Base-by-base conservation (phyloP, 2,329 filamentous ascomycete species). In the Dothiorella sarmentorum region DNA sequence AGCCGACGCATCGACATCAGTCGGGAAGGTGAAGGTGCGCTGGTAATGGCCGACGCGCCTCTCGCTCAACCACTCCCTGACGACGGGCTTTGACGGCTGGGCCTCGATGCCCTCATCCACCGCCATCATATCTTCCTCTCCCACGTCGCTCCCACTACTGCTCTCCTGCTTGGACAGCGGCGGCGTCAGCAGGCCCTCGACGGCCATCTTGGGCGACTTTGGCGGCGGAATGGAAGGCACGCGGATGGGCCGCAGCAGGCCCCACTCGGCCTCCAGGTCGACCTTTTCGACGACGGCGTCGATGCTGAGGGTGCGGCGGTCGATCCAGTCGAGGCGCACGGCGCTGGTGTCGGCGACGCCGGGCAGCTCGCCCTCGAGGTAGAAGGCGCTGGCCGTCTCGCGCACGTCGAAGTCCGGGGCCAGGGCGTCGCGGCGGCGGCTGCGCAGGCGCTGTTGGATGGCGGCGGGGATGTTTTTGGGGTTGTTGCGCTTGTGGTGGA, bases 101-200 rank as follows among this genome's bases (percentile, higher is more conserved):
- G 43, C 55, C 31, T 58, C 55, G 17, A 58, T 27, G 6, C 22
- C 24, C 66, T 67, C 66, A 64, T 66, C 27, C 29, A 60, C 31
- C 61, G 20, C 24, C 52, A 43, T 38, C 20, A 18, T 29, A 10
- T 58, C 56, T 64, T 42, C 69, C n/a, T n/a, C n/a, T n/a, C n/a
- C n/a, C n/a, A n/a, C n/a, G 65, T 15, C 59, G 62, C 7, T 59
- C 61, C 52, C 69, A 9, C 37, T 17, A 10, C 31, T 35, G 24
- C 22, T 18, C 59, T 4, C 59, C 61, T 6, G 60, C 35, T n/a
- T n/a, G n/a, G n/a, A n/a, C n/a, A n/a, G n/a, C n/a, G n/a, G n/a
- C n/a, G n/a, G n/a, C n/a, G n/a, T n/a, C 29, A 13, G 9, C 29
- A 13, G 7, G 27, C 27, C 27, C 27, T 10, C 29, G 27, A 7